A percentile compares a stretch with the other conserved stretches of the same genome.
Conservation (phyloP, 306 rosid genomes). For the Trifolium repens region DNA sequence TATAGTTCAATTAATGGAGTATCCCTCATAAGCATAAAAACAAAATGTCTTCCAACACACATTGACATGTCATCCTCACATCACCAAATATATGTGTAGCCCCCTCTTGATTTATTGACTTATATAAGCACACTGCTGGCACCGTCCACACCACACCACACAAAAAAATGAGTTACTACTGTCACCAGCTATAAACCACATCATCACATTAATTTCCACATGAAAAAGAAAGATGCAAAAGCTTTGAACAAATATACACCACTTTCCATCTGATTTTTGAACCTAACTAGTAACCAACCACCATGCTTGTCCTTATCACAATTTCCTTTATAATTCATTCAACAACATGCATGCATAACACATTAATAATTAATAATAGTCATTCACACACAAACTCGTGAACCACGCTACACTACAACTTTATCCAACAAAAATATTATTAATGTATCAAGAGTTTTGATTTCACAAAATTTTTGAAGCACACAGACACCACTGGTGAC, state of each 20-base stretch:
- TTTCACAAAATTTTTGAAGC: constrained; percentile 40
- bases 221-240: constrained; percentile 24
- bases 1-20: background rate
- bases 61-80: background rate
- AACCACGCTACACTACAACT: constrained; percentile 12
- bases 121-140: constrained; percentile 14
- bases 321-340: constrained; percentile 10
- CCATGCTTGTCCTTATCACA: constrained; percentile 17
- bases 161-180: background rate
- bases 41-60: background rate
- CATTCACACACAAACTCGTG: constrained; percentile 9
- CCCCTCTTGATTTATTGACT: background rate
- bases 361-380: background rate
- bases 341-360: constrained; percentile 4
- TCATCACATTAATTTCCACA: constrained; percentile 18
- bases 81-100: background rate
- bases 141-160: background rate
- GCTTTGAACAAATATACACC: background rate
- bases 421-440: background rate
- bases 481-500: constrained; percentile 43
- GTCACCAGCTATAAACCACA: constrained; percentile 25
- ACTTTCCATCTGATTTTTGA: constrained; percentile 27
- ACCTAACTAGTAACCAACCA: background rate
- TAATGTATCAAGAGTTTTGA: constrained; percentile 33
- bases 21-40: background rate